Evolutionary conservation across 306 rosid genomes (phyloP).

Genomic region (Pyrus betulifolia): DNA sequence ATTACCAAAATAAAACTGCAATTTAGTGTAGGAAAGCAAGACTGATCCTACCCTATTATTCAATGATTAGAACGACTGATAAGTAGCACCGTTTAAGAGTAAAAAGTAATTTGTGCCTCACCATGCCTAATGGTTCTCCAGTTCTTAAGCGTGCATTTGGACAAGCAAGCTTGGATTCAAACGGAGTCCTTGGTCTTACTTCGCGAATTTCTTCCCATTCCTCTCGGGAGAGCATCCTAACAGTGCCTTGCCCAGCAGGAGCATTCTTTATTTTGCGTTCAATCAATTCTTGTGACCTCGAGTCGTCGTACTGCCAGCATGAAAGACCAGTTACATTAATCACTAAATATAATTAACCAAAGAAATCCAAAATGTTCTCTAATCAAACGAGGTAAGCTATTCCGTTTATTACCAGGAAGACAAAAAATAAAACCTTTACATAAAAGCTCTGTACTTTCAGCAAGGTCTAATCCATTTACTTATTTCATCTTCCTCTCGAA

Average conservation of each 20-base stretch:
- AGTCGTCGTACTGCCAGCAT: slow-evolving; percentile 54
- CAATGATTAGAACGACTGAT: background rate
- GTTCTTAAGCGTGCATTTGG: slow-evolving; percentile 53
- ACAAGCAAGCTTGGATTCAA: slow-evolving; percentile 60
- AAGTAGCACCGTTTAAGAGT: background rate
- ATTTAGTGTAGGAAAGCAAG: background rate
- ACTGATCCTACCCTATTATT: background rate
- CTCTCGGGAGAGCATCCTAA: slow-evolving; percentile 48
- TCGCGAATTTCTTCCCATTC: slow-evolving; percentile 54
- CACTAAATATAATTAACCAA: background rate
- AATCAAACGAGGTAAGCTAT: background rate
- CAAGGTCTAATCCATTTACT: background rate
- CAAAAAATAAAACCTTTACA: background rate
- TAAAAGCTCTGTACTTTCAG: background rate
- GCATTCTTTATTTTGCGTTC: slow-evolving; percentile 47
- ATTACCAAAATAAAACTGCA: background rate
- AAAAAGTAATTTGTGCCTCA: slow-evolving; percentile 1
- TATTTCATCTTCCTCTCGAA: background rate
- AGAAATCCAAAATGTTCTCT: background rate
- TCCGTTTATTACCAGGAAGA: background rate
- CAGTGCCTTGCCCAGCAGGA: slow-evolving; percentile 46
- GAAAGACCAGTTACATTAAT: background rate
- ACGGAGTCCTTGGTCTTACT: slow-evolving; percentile 50
- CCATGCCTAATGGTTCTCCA: slow-evolving; percentile 43
- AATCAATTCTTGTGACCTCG: slow-evolving; percentile 50